A percentile compares a stretch with the other conserved stretches of the same genome.
Evolutionary conservation across 805 yeast species (phyloP).

Genomic region (Saitoella complicata): DNA sequence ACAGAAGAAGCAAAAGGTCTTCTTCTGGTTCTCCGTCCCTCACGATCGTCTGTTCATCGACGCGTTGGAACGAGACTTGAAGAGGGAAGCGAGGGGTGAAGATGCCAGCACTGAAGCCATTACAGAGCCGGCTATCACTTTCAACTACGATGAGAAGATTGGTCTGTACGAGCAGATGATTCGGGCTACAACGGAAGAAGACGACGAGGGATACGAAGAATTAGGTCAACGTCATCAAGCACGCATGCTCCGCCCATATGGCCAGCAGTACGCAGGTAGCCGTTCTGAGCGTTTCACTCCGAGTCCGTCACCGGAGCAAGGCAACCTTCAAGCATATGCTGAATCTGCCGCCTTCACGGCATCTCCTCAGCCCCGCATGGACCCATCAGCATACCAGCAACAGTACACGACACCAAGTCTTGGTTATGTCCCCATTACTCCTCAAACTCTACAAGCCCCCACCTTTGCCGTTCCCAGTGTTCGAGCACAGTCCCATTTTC

Average conservation of each 20-base stretch:
- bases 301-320: not conserved
- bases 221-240: not conserved
- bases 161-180: constrained; percentile 23
- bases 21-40: constrained; percentile 91
- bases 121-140: constrained; percentile 66
- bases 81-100: constrained; percentile 47
- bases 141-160: constrained; percentile 37
- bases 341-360: too few species aligned
- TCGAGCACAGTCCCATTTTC: too few species aligned
- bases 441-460: too few species aligned
- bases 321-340: too few species aligned
- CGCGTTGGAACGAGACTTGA: constrained; percentile 82
- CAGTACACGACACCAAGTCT: too few species aligned
- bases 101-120: constrained; percentile 56
- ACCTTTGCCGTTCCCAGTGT: too few species aligned
- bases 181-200: constrained; percentile 4
- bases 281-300: not conserved
- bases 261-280: not conserved
- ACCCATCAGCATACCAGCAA: too few species aligned
- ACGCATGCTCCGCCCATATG: not conserved
- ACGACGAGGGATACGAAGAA: not conserved
- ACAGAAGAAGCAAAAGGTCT: constrained; percentile 92
- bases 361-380: too few species aligned
- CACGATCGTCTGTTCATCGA: constrained; percentile 86
- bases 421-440: too few species aligned